Base-by-base conservation (phyloP, 805 yeast species). In the Hanseniaspora mollemarum region DNA sequence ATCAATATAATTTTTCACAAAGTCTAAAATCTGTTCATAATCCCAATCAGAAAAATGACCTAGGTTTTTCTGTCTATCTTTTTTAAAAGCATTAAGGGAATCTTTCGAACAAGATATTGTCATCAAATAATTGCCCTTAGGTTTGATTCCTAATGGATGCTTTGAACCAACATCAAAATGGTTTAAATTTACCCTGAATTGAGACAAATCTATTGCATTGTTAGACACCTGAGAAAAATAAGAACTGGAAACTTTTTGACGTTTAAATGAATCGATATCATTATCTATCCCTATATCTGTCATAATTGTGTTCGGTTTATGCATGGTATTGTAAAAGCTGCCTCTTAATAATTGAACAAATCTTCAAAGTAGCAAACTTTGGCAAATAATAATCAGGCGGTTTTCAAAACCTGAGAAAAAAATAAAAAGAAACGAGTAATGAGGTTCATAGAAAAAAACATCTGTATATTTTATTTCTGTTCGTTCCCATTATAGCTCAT, bases 111-210 rank as follows among this genome's bases (percentile, higher is more conserved):
- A 50, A 31, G 58, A 52, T n/a, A 57, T 57, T 26, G 63, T 61
- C 21, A 80, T 58, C 24, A 75, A 64, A 3, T 74, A 70, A 58
- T 85, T 85, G 4, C 94, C 94, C n/a, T 75, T 65, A 0, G 94
- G 95, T 59, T 74, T 76, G 15, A 85, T 80, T 46, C 82, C 81
- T 28, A 84, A 64, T 1, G 94, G 94, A 59, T 85, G 94, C 48
- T 70, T 68, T 19, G 70, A 62, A 9, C 71, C 62, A 2, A 65
- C 56, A 1, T 70, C 39, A 37, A 43, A 54, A 8, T 46, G 33
- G n/a, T 52, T 53, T 25, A 51, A 49, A 33, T 48, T 48, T 4
- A 37, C 51, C 21, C 43, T 40, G n/a, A 51, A 53, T 16, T 52
- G 50, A 33, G 53, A 53, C 1, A 55, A 54, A 21, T 44, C 44